phyloP scores from a whole-genome alignment of 306 rosid genomes.

The Cajanus cajan region DNA sequence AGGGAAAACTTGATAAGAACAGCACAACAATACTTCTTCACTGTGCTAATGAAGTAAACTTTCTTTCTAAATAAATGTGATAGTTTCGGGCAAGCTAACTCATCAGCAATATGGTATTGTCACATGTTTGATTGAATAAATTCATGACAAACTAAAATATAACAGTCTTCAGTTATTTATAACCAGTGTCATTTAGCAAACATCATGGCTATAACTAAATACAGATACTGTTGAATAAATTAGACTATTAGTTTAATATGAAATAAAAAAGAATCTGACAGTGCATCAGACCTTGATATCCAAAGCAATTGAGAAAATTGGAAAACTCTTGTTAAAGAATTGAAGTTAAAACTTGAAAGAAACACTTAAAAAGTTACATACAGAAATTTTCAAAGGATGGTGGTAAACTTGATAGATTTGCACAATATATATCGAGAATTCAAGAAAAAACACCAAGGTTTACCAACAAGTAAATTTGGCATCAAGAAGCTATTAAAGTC shows the following conservation, averaged over 20 bases:
- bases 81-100: neutral
- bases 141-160: no score
- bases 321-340: no score
- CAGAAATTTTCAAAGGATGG: neutral
- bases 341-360: no score
- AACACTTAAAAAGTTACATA: neutral
- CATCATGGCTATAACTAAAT: no score
- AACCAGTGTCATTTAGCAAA: no score
- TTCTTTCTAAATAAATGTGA: neutral
- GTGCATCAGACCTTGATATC: no score
- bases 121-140: neutral
- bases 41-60: neutral
- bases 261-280: no score
- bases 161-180: no score
- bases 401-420: neutral
- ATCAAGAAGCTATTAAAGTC: neutral
- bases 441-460: constrained; percentile 15
- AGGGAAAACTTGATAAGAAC: constrained; percentile 13
- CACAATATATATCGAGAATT: neutral
- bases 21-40: neutral
- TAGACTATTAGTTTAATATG: no score
- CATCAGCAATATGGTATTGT: neutral
- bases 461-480: neutral
- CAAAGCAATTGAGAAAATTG: no score
- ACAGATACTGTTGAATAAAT: no score